Conservation (phyloP, 805 yeast species). For the Kluyveromyces siamensis region DNA sequence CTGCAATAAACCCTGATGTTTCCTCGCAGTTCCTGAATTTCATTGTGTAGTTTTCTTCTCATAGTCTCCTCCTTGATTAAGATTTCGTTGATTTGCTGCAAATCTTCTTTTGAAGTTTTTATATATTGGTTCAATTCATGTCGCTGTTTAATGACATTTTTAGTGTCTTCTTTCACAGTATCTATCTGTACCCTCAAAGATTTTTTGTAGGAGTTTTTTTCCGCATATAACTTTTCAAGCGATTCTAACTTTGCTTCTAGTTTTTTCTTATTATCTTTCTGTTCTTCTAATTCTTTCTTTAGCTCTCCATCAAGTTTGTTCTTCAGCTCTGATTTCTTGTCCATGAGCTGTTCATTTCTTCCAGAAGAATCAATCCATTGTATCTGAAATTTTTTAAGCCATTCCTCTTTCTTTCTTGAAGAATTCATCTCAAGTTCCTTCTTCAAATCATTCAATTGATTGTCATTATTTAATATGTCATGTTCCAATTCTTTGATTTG, state of each 20-base stretch:
- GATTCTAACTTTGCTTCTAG: slow-evolving; percentile 12
- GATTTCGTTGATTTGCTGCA: slow-evolving; percentile 27
- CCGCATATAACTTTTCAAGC: slow-evolving; percentile 15
- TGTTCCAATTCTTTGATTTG: slow-evolving; percentile 26
- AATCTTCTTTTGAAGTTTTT: slow-evolving; percentile 23
- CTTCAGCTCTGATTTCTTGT: slow-evolving; percentile 19
- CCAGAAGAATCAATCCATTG: slow-evolving; percentile 24
- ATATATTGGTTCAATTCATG: slow-evolving; percentile 20
- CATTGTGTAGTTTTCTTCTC: slow-evolving; percentile 61
- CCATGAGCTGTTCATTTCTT: slow-evolving; percentile 17
- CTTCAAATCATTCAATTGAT: slow-evolving; percentile 9
- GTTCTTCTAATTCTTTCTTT: slow-evolving; percentile 8
- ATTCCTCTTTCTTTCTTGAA: slow-evolving; percentile 13
- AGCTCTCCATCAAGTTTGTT: slow-evolving; percentile 8
- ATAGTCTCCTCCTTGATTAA: slow-evolving; percentile 42
- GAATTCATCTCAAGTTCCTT: slow-evolving; percentile 14
- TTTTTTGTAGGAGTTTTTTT: slow-evolving; percentile 17
- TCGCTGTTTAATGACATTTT: slow-evolving; percentile 8
- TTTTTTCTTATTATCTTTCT: slow-evolving; percentile 5
- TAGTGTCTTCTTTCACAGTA: slow-evolving; percentile 7
- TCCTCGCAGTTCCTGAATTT: slow-evolving; percentile 79
- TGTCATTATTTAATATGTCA: slow-evolving; percentile 17
- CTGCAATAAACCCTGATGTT: slow-evolving; percentile 89
- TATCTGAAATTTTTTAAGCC: slow-evolving; percentile 19
- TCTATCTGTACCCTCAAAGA: slow-evolving; percentile 22